Percentiles rank a stretch among this genome's conserved stretches.
Evolutionary conservation across 768 basidiomycete species (phyloP).

Genomic region (Panellus pusillus): DNA sequence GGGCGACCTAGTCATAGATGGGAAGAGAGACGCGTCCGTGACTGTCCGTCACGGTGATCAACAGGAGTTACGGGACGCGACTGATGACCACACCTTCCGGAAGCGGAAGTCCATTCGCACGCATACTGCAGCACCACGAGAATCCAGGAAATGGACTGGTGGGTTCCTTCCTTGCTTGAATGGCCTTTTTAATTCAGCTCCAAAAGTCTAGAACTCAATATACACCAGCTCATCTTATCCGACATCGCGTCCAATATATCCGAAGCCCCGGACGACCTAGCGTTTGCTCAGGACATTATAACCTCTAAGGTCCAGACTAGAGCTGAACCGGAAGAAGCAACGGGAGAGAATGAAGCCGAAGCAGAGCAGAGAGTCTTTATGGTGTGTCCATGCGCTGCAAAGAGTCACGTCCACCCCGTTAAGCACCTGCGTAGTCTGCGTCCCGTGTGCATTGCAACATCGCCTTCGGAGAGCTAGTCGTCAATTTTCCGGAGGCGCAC

Average conservation of each 20-base stretch:
- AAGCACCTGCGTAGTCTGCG: constrained; percentile 47
- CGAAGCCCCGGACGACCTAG: constrained; percentile 45
- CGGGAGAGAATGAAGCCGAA: constrained; percentile 27
- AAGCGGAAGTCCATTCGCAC: too few relatives aligned
- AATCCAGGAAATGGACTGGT: constrained; percentile 51
- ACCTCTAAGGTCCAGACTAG: constrained; percentile 59
- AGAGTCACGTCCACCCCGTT: constrained; percentile 2
- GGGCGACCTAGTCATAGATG: constrained; percentile 28
- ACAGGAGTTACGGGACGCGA: not conserved
- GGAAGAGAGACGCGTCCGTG: not conserved
- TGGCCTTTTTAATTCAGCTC: constrained; percentile 3
- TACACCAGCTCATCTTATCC: constrained; percentile 71
- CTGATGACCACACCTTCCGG: not conserved
- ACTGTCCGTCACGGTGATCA: too few relatives aligned
- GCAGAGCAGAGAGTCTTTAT: constrained; percentile 49
- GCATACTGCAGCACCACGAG: not conserved
- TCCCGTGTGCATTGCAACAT: constrained; percentile 78
- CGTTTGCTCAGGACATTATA: constrained; percentile 55
- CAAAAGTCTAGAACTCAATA: constrained; percentile 71
- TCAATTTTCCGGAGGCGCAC: constrained; percentile 58
- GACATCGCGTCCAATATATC: constrained; percentile 67
- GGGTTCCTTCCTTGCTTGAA: constrained; percentile 20
- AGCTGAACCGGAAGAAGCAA: constrained; percentile 26
- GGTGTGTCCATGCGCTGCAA: constrained; percentile 39
- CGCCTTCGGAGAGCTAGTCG: constrained; percentile 77